Conservation (phyloP, 176 grass and related monocot species). For the Juncus effusus region DNA sequence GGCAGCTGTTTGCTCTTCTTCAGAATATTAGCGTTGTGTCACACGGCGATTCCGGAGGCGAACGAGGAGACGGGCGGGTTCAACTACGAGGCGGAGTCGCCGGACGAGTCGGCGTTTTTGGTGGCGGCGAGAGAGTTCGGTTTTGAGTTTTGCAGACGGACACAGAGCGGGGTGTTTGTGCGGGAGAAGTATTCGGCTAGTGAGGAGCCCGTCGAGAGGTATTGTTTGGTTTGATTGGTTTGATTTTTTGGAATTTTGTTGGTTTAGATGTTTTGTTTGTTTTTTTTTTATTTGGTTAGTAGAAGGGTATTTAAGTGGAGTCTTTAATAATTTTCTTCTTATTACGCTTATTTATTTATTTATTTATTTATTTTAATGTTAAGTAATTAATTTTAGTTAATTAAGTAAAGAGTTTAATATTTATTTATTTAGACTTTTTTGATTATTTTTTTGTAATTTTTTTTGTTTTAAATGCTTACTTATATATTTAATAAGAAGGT, state of each 20-base stretch:
- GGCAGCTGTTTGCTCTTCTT: slow-evolving; percentile 66
- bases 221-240: slow-evolving; percentile 22
- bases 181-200: slow-evolving; percentile 68
- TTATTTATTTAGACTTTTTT: too few species aligned
- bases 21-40: slow-evolving; percentile 85
- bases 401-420: too few species aligned
- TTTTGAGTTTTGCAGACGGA: slow-evolving; percentile 93
- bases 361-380: too few species aligned
- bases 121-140: slow-evolving; percentile 96
- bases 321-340: too few species aligned
- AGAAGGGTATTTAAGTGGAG: too few species aligned
- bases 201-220: slow-evolving; percentile 62
- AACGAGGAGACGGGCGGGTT: slow-evolving; percentile 72
- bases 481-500: too few species aligned
- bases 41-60: slow-evolving; percentile 81
- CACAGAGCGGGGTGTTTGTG: slow-evolving; percentile 71
- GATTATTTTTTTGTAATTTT: too few species aligned
- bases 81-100: slow-evolving; percentile 95
- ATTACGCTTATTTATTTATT: too few species aligned
- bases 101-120: slow-evolving; percentile 92
- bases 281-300: not conserved
- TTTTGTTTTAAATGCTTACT: too few species aligned
- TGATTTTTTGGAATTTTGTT: too few species aligned
- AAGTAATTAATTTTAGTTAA: too few species aligned
- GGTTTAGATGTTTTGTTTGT: slow-evolving; percentile 17